phyloP scores from a whole-genome alignment of 2,329 filamentous ascomycete species.

The Podosphaera fusca region DNA sequence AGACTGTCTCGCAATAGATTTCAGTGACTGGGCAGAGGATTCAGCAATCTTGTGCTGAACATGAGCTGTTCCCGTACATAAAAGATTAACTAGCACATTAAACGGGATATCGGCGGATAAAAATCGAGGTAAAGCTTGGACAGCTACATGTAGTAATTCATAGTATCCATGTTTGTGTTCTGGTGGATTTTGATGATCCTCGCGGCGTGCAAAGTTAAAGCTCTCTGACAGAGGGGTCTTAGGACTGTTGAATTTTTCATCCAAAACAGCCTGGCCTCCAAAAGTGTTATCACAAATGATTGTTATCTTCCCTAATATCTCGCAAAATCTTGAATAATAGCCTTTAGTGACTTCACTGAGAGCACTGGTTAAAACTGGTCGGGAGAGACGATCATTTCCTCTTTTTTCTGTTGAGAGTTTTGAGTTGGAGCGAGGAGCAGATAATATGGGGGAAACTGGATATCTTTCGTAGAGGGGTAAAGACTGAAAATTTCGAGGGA shows the following conservation, averaged over 20 bases:
- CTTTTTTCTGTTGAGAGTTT: slow-evolving; percentile 9
- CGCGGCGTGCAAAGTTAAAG: slow-evolving; percentile 70
- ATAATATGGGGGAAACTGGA: slow-evolving; percentile 27
- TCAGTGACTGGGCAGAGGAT: slow-evolving; percentile 79
- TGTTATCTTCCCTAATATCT: slow-evolving; percentile 86
- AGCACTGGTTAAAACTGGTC: slow-evolving; percentile 33
- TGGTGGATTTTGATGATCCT: slow-evolving; percentile 45
- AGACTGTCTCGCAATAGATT: slow-evolving; percentile 81
- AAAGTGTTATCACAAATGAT: slow-evolving; percentile 94
- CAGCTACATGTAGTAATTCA: slow-evolving; percentile 80
- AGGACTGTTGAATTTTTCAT: slow-evolving; percentile 77
- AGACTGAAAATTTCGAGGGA: slow-evolving; percentile 43
- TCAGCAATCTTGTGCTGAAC: slow-evolving; percentile 78
- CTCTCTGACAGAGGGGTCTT: slow-evolving; percentile 91
- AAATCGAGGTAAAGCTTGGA: slow-evolving; percentile 87
- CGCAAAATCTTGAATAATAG: slow-evolving; percentile 78
- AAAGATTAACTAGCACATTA: slow-evolving; percentile 75
- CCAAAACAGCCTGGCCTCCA: slow-evolving; percentile 79
- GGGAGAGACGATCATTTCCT: slow-evolving; percentile 42
- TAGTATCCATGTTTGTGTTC: slow-evolving; percentile 92
- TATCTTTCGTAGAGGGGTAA: slow-evolving; percentile 21
- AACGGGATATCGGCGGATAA: slow-evolving; percentile 77
- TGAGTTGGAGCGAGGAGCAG: slow-evolving; percentile 14
- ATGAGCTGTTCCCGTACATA: slow-evolving; percentile 92
- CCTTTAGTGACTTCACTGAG: slow-evolving; percentile 60